These are phyloP conservation scores for Botrytis hyacinthi DNA, from an alignment of 2,329 filamentous ascomycete species.

Conservation along the genomic window DNA sequence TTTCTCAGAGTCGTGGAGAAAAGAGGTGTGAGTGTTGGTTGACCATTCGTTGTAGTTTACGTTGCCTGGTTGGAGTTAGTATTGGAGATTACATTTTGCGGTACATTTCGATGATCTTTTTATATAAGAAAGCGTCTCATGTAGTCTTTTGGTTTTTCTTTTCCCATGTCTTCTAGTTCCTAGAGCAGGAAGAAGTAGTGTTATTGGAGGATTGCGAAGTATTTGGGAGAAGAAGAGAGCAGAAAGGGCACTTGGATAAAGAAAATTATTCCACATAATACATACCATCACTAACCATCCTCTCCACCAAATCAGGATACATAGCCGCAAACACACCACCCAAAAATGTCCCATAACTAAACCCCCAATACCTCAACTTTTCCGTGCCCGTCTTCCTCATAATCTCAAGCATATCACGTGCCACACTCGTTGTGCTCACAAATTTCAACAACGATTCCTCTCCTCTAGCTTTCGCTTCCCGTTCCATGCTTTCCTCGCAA, in stretches of 20 bases:
- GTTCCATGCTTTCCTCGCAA: slow-evolving; percentile 31
- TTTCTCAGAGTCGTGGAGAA: slow-evolving; percentile 38
- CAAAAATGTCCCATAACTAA: slow-evolving; percentile 49
- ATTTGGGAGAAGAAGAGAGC: neutral
- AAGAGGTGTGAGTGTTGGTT: slow-evolving; percentile 43
- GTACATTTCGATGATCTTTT: neutral
- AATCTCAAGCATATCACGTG: slow-evolving; percentile 40
- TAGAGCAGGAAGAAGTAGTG: neutral
- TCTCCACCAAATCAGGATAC: slow-evolving; percentile 44
- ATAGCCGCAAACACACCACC: slow-evolving; percentile 47
- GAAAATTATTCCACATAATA: neutral
- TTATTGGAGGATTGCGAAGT: neutral
- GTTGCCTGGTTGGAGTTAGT: slow-evolving; percentile 47
- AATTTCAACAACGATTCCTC: slow-evolving; percentile 19
- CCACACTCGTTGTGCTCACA: slow-evolving; percentile 36
- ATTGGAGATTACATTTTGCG: slow-evolving; percentile 39
- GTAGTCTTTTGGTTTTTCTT: neutral
- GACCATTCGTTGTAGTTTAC: slow-evolving; percentile 35
- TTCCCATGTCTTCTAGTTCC: no score
- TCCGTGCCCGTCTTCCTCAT: slow-evolving; percentile 33
- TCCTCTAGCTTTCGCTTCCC: neutral
- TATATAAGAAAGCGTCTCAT: neutral
- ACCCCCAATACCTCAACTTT: slow-evolving; percentile 49
- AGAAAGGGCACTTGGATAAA: neutral
- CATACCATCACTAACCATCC: slow-evolving; percentile 40